Percentiles rank a stretch among this genome's conserved stretches.
Evolutionary conservation across 106 monocot genomes (phyloP).

Genomic region (Acanthochlamys bracteata): DNA sequence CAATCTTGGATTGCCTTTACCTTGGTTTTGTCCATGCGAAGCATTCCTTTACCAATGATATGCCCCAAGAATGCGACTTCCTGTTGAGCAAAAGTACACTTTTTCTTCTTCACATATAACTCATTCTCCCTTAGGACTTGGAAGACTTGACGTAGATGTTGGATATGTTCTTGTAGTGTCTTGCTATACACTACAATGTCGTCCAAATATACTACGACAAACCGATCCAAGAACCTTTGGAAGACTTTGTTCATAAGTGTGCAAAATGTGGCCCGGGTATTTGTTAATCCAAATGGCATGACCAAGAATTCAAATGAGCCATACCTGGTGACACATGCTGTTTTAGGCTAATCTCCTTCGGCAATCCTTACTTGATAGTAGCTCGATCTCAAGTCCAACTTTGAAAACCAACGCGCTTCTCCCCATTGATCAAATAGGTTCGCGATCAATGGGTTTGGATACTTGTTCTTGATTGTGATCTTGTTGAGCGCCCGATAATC

Average conservation of each 20-base stretch:
- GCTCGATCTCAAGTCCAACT: background rate
- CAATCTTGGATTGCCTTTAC: background rate
- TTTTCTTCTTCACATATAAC: constrained; percentile 4
- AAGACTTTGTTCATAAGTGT: background rate
- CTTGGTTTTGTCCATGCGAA: background rate
- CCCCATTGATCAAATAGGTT: constrained; percentile 1
- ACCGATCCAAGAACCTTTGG: background rate
- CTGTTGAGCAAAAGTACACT: background rate
- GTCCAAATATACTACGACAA: background rate
- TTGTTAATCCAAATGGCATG: constrained; percentile 11
- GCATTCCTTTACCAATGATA: background rate
- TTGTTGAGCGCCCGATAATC: background rate
- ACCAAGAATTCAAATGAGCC: constrained; percentile 1
- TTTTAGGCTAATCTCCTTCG: constrained; percentile 5
- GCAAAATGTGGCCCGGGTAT: constrained; percentile 5
- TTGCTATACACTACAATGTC: background rate
- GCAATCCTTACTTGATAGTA: constrained; percentile 13
- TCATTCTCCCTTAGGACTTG: background rate
- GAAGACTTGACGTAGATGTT: background rate
- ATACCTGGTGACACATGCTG: constrained; percentile 6
- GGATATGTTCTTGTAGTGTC: background rate
- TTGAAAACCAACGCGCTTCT: background rate
- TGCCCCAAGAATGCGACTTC: background rate
- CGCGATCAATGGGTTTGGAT: background rate
- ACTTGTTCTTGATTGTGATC: background rate